Percentiles rank a stretch among this genome's conserved stretches.
phyloP scores from a whole-genome alignment of 805 yeast genomes.

The Barnettozyma sucrosica region DNA sequence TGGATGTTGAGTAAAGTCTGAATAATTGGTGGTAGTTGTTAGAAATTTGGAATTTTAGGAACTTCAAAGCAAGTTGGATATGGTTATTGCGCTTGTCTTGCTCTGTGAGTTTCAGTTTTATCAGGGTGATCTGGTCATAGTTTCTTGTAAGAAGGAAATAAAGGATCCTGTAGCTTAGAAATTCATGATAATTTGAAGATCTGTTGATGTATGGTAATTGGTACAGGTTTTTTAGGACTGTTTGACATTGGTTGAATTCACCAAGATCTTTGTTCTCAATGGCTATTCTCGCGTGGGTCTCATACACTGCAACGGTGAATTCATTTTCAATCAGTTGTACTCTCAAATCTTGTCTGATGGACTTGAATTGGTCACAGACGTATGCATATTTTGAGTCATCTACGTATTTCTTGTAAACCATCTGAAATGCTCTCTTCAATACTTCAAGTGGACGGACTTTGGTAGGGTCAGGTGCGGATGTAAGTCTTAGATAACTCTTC shows the following conservation, averaged over 20 bases:
- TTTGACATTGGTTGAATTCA: slow-evolving; percentile 92
- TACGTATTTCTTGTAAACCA: slow-evolving; percentile 47
- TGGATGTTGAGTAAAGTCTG: slow-evolving; percentile 33
- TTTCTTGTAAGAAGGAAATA: slow-evolving; percentile 74
- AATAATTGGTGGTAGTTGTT: slow-evolving; percentile 53
- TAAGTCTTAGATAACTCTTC: slow-evolving; percentile 74
- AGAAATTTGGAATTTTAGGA: slow-evolving; percentile 28
- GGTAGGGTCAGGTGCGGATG: slow-evolving; percentile 87
- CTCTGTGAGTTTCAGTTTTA: slow-evolving; percentile 40
- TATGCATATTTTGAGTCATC: slow-evolving; percentile 60
- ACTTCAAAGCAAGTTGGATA: slow-evolving; percentile 25
- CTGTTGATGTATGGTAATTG: slow-evolving; percentile 32
- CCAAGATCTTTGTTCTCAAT: slow-evolving; percentile 80
- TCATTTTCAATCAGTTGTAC: slow-evolving; percentile 81
- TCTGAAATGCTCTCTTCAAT: slow-evolving; percentile 49
- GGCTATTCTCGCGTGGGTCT: slow-evolving; percentile 83
- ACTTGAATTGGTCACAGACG: slow-evolving; percentile 83
- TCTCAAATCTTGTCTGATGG: slow-evolving; percentile 87
- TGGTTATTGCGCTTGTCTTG: slow-evolving; percentile 17
- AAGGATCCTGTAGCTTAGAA: slow-evolving; percentile 63
- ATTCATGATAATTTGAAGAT: slow-evolving; percentile 49
- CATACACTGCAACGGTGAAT: slow-evolving; percentile 76
- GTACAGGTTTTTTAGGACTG: slow-evolving; percentile 66
- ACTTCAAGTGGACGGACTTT: slow-evolving; percentile 69
- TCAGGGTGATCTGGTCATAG: slow-evolving; percentile 27